Evolutionary conservation across 345 rosid species (phyloP).

Genomic region (Ricinus communis): DNA sequence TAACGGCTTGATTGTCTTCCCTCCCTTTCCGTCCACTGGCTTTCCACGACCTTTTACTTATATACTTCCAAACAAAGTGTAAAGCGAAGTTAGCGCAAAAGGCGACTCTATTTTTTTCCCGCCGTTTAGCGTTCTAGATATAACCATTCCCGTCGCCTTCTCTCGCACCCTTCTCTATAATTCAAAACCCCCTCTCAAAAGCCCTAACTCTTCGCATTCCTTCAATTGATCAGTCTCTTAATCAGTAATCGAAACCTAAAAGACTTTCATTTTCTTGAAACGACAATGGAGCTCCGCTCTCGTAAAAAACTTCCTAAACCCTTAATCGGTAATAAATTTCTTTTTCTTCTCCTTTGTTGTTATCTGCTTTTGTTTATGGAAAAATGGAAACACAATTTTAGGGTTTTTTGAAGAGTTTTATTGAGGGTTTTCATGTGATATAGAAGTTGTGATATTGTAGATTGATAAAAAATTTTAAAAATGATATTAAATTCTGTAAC

Average conservation of each 20-base stretch:
- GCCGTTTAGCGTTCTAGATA: too few species aligned
- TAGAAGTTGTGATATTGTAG: neutral
- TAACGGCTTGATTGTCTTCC: too few species aligned
- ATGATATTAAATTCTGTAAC: too few species aligned
- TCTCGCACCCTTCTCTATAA: too few species aligned
- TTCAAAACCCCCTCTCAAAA: too few species aligned
- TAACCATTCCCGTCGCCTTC: too few species aligned
- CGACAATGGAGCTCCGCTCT: constrained; percentile 24
- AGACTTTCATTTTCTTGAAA: neutral
- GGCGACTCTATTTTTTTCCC: too few species aligned
- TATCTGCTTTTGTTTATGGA: neutral
- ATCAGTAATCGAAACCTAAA: neutral
- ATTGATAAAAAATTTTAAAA: too few species aligned
- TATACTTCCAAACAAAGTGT: too few species aligned
- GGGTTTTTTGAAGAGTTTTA: neutral
- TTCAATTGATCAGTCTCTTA: neutral
- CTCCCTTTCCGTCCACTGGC: too few species aligned
- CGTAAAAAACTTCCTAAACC: constrained; percentile 7
- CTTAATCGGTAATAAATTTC: neutral
- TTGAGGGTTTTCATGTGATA: neutral
- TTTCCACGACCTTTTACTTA: too few species aligned
- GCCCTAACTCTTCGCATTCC: neutral
- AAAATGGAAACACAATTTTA: neutral
- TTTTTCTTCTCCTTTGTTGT: neutral
- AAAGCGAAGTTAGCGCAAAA: too few species aligned